Evolutionary conservation across 805 yeast genomes (phyloP).

Genomic region (Cyberlindnera mrakii): DNA sequence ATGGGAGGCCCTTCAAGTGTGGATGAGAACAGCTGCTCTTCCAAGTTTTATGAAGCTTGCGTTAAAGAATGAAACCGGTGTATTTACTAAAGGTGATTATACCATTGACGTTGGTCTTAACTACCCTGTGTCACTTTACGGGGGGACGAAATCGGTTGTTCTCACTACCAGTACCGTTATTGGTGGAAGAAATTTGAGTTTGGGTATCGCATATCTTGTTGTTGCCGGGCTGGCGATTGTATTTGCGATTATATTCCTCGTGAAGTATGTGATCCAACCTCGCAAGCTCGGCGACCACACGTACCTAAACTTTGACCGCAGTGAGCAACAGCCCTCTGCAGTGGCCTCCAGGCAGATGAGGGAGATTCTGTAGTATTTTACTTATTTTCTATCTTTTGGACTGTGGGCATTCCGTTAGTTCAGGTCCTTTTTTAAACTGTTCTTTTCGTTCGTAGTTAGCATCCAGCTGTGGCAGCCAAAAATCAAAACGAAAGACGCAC

Average conservation of each 20-base stretch:
- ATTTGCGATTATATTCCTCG: conserved; percentile 67
- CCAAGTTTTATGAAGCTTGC: conserved; percentile 81
- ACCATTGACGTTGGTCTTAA: conserved; percentile 61
- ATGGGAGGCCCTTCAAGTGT: conserved; percentile 86
- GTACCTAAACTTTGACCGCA: conserved; percentile 40
- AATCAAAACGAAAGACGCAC: background rate
- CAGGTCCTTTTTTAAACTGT: background rate
- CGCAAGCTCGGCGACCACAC: conserved; percentile 79
- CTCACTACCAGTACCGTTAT: conserved; percentile 75
- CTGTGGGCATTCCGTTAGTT: background rate
- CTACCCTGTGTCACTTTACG: conserved; percentile 76
- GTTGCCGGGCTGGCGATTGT: conserved; percentile 74
- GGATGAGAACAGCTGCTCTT: conserved; percentile 97
- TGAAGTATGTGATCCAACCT: conserved; percentile 82
- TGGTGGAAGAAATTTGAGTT: conserved; percentile 82
- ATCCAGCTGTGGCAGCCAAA: background rate
- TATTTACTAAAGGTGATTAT: conserved; percentile 63
- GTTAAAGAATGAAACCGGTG: conserved; percentile 56
- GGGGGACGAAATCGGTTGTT: conserved; percentile 84
- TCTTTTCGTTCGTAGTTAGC: background rate
- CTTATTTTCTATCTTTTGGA: background rate
- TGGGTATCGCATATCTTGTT: conserved; percentile 80
- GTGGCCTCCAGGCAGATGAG: conserved; percentile 5
- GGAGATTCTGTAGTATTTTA: conserved; percentile 15
- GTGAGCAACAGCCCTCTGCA: conserved; percentile 6